Percentiles rank a stretch among this genome's conserved stretches.
Conservation (phyloP, 2,329 filamentous ascomycete genomes). For the Drechslerella coelobrocha region DNA sequence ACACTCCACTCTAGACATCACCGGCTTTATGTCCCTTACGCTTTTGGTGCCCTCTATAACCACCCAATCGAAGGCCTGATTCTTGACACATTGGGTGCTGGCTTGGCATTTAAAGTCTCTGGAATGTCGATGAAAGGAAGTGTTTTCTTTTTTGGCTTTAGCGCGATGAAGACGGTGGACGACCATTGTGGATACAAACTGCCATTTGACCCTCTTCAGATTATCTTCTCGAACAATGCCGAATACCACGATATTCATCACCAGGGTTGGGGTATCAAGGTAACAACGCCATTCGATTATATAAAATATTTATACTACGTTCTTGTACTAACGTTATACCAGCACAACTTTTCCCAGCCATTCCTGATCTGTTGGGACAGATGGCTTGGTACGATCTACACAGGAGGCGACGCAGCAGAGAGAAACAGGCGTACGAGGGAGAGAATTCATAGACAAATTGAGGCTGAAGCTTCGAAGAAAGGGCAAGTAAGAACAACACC, state of each 20-base stretch:
- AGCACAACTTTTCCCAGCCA: conserved; percentile 84
- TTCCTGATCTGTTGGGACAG: conserved; percentile 97
- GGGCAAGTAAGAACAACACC: neutral
- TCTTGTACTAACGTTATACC: conserved; percentile 13
- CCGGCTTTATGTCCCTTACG: conserved; percentile 95
- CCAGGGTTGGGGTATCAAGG: conserved; percentile 97
- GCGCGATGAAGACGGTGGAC: conserved; percentile 94
- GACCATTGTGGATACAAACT: conserved; percentile 97
- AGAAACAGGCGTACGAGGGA: conserved; percentile 59
- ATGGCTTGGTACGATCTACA: conserved; percentile 81
- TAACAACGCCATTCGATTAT: conserved; percentile 52
- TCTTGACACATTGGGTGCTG: conserved; percentile 86
- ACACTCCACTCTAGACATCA: conserved; percentile 95
- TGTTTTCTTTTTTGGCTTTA: conserved; percentile 86
- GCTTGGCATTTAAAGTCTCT: conserved; percentile 79
- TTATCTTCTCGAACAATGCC: conserved; percentile 91
- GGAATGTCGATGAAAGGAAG: conserved; percentile 84
- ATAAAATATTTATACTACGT: conserved; percentile 18
- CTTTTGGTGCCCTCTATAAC: conserved; percentile 95
- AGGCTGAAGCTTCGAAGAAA: conserved; percentile 28
- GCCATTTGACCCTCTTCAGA: conserved; percentile 92
- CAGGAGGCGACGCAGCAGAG: conserved; percentile 65
- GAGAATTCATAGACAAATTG: conserved; percentile 35
- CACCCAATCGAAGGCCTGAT: conserved; percentile 93
- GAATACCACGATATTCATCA: conserved; percentile 98